Evolutionary conservation across 2,329 filamentous ascomycete genomes (phyloP), one percentile per base, ranked within the genome.

Genomic region (Microcera coccophila): DNA sequence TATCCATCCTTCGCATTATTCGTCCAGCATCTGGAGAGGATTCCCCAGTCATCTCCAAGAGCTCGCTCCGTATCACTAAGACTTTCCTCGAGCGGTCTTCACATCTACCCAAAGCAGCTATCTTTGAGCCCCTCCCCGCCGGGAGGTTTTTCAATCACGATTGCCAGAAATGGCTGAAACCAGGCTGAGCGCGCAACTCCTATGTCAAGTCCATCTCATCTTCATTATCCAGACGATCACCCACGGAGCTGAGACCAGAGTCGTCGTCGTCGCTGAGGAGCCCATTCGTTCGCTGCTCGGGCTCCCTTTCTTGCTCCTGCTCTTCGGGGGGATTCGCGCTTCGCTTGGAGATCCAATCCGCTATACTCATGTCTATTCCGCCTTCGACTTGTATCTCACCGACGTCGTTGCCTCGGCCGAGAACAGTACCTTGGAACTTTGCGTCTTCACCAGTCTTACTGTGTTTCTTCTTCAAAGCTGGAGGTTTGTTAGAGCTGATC

Each of bases 391-490:
- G 73, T 20, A 95, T 20, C 7, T 84, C 78, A 58, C 80, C 81
- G 43, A 83, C 78, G 53, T 95, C 88, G 37, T 76, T 77, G 34
- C 76, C 73, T 52, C 83, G 83, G 4, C 91, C 91, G 10, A 97
- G 73, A 0, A 93, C 78, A 0, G 91, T 95, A 21, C 88, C 89
- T 53, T 85, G 81, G 63, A 89, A 95, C 58, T 91, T 84, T 9
- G 84, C 84, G 59, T 95, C 90, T 58, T 94, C 89, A 49, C 86
- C 87, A 1, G 85, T 87, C 57, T 93, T 94, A 68, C 84, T 90
- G 64, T 95, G 87, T 61, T 94, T 95, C 68, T 90, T 93, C 67
- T 95, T 96, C 32, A 97, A 71, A 4, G 82, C 85, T 87, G 52
- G 2, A 35, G 20, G 31, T 22, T 14, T 14, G 24, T 14, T 9